Percentiles rank a stretch among this genome's conserved stretches.
phyloP scores from a whole-genome alignment of 2,329 filamentous ascomycete genomes.

The Arthrobotrys sinensis region DNA sequence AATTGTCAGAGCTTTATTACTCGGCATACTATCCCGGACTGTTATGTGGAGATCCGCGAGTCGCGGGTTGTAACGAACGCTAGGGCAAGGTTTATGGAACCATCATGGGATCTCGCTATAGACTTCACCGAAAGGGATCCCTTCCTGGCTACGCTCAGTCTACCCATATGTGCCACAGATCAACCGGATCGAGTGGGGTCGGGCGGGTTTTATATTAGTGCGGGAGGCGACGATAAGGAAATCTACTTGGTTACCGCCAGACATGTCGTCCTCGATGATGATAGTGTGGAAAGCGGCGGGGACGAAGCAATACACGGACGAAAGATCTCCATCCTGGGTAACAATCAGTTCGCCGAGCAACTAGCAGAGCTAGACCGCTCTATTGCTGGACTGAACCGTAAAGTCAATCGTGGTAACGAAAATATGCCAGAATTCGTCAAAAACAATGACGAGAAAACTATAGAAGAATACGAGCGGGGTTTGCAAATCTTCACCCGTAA shows the following conservation, averaged over 20 bases:
- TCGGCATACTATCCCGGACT: background rate
- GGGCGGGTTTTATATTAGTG: conserved; percentile 12
- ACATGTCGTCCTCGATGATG: background rate
- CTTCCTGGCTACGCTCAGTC: background rate
- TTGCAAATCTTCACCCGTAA: too few species aligned
- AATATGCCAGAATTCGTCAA: too few species aligned
- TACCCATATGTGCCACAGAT: background rate
- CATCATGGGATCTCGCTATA: background rate
- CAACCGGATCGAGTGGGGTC: background rate
- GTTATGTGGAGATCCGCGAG: conserved; percentile 10
- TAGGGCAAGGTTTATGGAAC: background rate
- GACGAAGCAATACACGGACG: too few species aligned
- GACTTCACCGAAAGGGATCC: background rate
- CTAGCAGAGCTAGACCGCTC: too few species aligned
- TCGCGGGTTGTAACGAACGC: conserved; percentile 1
- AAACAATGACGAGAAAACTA: too few species aligned
- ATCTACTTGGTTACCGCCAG: conserved; percentile 15
- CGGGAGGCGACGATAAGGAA: background rate
- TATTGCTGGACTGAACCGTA: too few species aligned
- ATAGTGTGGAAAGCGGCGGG: background rate
- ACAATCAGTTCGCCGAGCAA: too few species aligned
- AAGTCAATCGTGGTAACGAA: too few species aligned
- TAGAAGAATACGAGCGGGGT: too few species aligned
- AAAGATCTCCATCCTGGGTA: too few species aligned
- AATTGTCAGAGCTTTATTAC: background rate